Base-by-base conservation (phyloP, 768 basidiomycete species). In the Butyriboletus loyo region DNA sequence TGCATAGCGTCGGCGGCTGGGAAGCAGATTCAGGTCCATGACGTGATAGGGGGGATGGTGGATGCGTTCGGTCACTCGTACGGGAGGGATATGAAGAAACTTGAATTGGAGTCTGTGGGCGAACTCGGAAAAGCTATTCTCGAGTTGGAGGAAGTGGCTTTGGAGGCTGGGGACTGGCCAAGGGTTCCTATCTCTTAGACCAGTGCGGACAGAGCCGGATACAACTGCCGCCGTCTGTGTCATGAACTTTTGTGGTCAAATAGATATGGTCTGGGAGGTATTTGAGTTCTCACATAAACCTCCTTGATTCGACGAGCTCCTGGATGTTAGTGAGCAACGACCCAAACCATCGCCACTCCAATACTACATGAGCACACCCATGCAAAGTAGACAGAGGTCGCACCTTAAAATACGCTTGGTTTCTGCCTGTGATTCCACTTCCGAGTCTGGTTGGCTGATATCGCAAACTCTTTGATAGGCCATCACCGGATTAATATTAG, bases 1-100 rank as follows among this genome's bases (percentile, higher is more conserved):
- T 87, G 81, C 48, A 78, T 91, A 45, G 80, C 77, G 53, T 65
- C 67, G 38, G 80, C 75, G 22, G 68, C 66, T n/a, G 71, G 70
- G 14, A 65, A 70, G 46, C 45, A 63, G 19, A 55, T 81, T 14
- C 60, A 68, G 19, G 73, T 89, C 7, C 68, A 71, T 43, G 75
- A 71, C 5, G 84, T 87, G 63, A 75, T 86, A 30, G 67, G 72
- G 7, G 79, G 73, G 19, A 55, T 90, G 41, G 68, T 82, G 21
- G 54, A 64, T 34, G 72, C 73, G 17, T 81, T 86, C 59, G 75
- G 82, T 30, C 64, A 63, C 24, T 57, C 71, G 35, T 82, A 79
- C 50, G 76, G 72, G 39, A 76, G 84, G 47, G 72, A 80, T 30
- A 72, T 82, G 71, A 66, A 70, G 34, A 67, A 67, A 31, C 67